These are phyloP conservation scores for Zymoseptoria crescenta DNA, from an alignment of 2,329 filamentous ascomycete genomes.

Conservation along the genomic window DNA sequence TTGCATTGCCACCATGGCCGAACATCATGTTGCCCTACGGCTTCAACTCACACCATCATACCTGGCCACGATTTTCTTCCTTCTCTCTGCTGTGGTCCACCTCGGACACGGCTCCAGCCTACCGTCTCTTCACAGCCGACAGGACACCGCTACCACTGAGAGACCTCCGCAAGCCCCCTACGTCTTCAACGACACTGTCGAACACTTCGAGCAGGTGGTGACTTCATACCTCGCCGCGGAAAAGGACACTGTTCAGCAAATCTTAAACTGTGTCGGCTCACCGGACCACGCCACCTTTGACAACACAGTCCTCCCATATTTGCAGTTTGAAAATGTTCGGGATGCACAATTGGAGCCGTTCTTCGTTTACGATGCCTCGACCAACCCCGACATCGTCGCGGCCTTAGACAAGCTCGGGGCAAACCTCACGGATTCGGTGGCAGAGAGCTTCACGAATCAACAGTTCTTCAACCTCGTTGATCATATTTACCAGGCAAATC, in stretches of 20 bases:
- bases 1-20: not conserved
- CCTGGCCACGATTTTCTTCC: not conserved
- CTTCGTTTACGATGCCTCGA: constrained; percentile 45
- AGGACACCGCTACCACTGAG: constrained; percentile 59
- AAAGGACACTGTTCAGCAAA: constrained; percentile 54
- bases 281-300: constrained; percentile 49
- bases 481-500: constrained; percentile 37
- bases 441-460: constrained; percentile 69
- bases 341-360: constrained; percentile 35
- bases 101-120: not conserved
- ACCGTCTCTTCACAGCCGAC: not conserved
- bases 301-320: constrained; percentile 55
- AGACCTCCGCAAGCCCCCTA: constrained; percentile 68
- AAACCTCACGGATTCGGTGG: constrained; percentile 53
- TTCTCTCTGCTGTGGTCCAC: not conserved
- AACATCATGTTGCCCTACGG: not conserved
- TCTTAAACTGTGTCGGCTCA: constrained; percentile 45
- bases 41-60: not conserved
- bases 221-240: constrained; percentile 51
- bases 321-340: constrained; percentile 46
- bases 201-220: constrained; percentile 58
- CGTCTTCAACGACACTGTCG: constrained; percentile 63
- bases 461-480: constrained; percentile 59
- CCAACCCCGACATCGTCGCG: constrained; percentile 36
- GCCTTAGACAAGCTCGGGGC: constrained; percentile 38